phyloP scores from a whole-genome alignment of 2,329 filamentous ascomycete genomes.

The Tetracladium maxilliforme region DNA sequence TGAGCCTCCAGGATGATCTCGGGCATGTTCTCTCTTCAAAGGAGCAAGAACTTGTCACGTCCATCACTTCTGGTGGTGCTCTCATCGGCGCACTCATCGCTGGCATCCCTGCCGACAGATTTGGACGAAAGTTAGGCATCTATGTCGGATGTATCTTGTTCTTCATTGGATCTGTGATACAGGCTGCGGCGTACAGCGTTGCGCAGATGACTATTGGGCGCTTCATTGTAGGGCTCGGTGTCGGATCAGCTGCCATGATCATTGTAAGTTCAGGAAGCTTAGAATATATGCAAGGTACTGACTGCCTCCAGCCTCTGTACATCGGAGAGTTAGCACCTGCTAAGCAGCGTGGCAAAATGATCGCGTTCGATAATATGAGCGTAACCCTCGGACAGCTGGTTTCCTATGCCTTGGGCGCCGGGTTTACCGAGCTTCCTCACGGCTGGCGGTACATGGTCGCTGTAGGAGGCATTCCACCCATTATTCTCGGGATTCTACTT shows the following conservation, averaged over 20 bases:
- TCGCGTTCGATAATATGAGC: constrained; percentile 30
- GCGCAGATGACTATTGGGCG: constrained; percentile 27
- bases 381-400: constrained; percentile 26
- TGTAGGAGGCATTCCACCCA: constrained; percentile 27
- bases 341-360: constrained; percentile 30
- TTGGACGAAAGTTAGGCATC: constrained; percentile 22
- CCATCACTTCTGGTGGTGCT: constrained; percentile 30
- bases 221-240: constrained; percentile 30
- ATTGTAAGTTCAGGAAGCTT: constrained; percentile 15
- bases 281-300: no score
- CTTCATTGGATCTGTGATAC: constrained; percentile 19
- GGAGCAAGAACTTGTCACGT: constrained; percentile 35
- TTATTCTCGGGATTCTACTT: constrained; percentile 26
- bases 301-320: no score
- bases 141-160: constrained; percentile 24
- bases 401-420: constrained; percentile 23
- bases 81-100: constrained; percentile 25
- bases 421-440: constrained; percentile 20
- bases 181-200: constrained; percentile 19
- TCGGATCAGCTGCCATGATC: constrained; percentile 31
- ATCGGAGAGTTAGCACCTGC: constrained; percentile 34
- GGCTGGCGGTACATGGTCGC: constrained; percentile 36
- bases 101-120: constrained; percentile 19
- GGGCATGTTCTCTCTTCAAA: constrained; percentile 19
- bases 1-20: constrained; percentile 22